Evolutionary conservation across 352 stramenopile species (phyloP), one percentile per base, ranked within the genome.

Genomic region (Phytophthora cryptogea): DNA sequence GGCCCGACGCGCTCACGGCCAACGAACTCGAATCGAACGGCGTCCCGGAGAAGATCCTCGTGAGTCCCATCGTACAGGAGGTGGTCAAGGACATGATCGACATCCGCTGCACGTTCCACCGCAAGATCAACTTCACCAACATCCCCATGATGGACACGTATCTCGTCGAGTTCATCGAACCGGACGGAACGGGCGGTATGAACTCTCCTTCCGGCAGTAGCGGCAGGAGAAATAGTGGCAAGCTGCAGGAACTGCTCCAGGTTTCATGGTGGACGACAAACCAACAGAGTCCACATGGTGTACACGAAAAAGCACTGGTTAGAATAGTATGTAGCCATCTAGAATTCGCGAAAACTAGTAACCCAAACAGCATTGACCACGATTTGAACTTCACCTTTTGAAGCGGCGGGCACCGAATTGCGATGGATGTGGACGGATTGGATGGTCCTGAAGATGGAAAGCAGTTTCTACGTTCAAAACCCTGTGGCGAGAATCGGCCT

Each of bases 11-110:
- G 1, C 73, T 95, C 8, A 94, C 83, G 0, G 88, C 83, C 10
- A 95, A 96, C 49, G 83, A 92, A 31, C 75, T 96, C n/a, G 88
- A 96, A 62, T 90, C 79, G 7, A 93, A 94, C 46, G 81, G 88
- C 36, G 78, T 92, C 8, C 86, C 88, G 0, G 85, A 91, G 48
- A 84, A 80, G 28, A 93, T 84, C 42, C 70, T 95, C 11, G 84
- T 95, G 57, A 93, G 84, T 35, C 76, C 78, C 3, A 68, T 88
- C 45, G 86, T 95, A 7, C 86, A 90, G 65, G 78, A 91, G 10
- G 83, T 93, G 14, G 80, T 92, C 41, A 85, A 87, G 42, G 83
- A 83, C n/a, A 93, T 93, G 83, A 72, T 80, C 5, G 86, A 95
- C 61, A 88, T 95, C 44, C 69, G 76, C 28, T 95, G 85, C 51